Base-by-base conservation (phyloP, 2,329 filamentous ascomycete genomes). In the Metarhizium anisopliae region DNA sequence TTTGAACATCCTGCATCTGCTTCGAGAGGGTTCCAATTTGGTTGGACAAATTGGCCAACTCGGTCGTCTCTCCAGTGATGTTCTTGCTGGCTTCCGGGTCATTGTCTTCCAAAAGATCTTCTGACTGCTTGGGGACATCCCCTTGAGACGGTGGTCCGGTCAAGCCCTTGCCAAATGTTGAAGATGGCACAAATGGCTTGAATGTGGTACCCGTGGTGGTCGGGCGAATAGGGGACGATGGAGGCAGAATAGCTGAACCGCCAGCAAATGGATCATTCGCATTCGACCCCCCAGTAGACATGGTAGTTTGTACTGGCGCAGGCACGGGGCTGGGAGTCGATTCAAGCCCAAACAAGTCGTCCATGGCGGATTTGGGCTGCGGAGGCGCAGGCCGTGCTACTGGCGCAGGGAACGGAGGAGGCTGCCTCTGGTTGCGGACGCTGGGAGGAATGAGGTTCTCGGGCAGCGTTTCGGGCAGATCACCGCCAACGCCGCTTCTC, bases 21-120 rank as follows among this genome's bases (percentile, higher is more conserved):
- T 87, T 95, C 0, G 92, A 88, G 55, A 99, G 74, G 2, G 89
- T 93, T 36, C 90, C 86, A 60, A 99, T 90, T 70, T 97, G 94
- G 69, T 95, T 97, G 1, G 93, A 96, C 63, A 99, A 79, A 67
- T 99, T 97, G 53, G 92, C 94, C 56, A 99, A 79, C 69, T 99
- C 94, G 0, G 89, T 87, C 2, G 92, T 94, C 67, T 99, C 94
- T 60, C 85, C 87, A 0, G 88, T 94, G 30, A 97, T 77, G 68
- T 89, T 95, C 70, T 88, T 94, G 72, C 86, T 93, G 55, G 92
- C 84, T 65, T 95, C 91, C 1, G 88, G 87, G 61, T 97, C 93
- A 61, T 86, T 87, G 63, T 96, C 92, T 16, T 89, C 90, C n/a
- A 99, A 79, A 7, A 97, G 79, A 69, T 97, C 94, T 64, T 96